phyloP scores from a whole-genome alignment of 2,329 filamentous ascomycete genomes.

The Aspergillus oerlinghausenensis region DNA sequence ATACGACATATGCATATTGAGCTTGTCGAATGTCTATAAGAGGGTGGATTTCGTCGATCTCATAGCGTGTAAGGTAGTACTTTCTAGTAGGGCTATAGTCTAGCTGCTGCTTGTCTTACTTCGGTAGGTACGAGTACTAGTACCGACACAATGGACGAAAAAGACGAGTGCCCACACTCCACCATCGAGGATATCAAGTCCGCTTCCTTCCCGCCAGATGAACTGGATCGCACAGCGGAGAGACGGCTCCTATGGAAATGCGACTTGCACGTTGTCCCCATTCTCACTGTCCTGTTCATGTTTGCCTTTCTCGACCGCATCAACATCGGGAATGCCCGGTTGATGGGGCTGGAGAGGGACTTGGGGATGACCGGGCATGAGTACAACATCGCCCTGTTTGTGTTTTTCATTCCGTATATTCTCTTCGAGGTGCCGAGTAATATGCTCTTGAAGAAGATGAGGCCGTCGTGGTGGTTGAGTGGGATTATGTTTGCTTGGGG shows the following conservation, averaged over 20 bases:
- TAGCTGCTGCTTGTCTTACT: too few relatives aligned
- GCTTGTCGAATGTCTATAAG: not conserved
- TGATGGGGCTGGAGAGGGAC: constrained; percentile 42
- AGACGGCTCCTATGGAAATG: constrained; percentile 46
- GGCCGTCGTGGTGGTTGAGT: constrained; percentile 40
- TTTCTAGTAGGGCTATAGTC: not conserved
- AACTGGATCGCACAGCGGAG: constrained; percentile 28
- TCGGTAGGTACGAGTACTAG: not conserved
- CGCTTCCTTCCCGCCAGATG: not conserved
- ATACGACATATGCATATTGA: not conserved
- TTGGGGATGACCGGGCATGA: constrained; percentile 40
- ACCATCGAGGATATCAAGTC: constrained; percentile 17
- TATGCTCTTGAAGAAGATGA: constrained; percentile 41
- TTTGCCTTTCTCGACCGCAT: constrained; percentile 46
- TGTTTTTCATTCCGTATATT: constrained; percentile 46
- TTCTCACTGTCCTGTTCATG: constrained; percentile 44
- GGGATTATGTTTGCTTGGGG: constrained; percentile 42
- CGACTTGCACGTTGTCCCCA: constrained; percentile 46
- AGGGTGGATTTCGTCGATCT: not conserved
- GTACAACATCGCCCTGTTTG: constrained; percentile 41
- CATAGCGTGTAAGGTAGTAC: not conserved
- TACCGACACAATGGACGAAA: constrained; percentile 1
- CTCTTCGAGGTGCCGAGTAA: constrained; percentile 46
- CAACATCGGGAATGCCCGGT: constrained; percentile 46
- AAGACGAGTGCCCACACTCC: constrained; percentile 6